Conservation (phyloP, 768 basidiomycete genomes). For the Chalciporus chontae region DNA sequence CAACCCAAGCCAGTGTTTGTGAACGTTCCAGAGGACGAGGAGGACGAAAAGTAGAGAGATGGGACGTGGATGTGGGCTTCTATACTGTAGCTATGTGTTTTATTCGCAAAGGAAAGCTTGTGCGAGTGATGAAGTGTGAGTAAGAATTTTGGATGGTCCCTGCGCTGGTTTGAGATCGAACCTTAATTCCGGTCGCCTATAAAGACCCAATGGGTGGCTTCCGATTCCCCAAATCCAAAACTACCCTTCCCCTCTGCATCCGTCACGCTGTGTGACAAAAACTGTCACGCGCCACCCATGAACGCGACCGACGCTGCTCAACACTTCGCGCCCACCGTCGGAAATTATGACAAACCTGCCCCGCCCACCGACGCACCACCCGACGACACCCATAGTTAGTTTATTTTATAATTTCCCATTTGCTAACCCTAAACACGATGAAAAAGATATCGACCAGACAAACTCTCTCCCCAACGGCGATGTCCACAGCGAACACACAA, state of each 20-base stretch:
- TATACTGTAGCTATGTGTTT: slow-evolving; percentile 7
- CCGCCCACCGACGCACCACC: slow-evolving; percentile 16
- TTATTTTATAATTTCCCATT: slow-evolving; percentile 28
- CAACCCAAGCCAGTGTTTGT: slow-evolving; percentile 88
- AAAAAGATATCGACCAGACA: slow-evolving; percentile 25
- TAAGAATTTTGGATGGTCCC: slow-evolving; percentile 52
- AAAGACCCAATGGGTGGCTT: slow-evolving; percentile 72
- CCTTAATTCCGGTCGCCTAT: slow-evolving; percentile 79
- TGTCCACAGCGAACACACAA: slow-evolving; percentile 58
- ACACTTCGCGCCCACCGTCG: slow-evolving; percentile 29
- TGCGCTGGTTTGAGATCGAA: slow-evolving; percentile 75
- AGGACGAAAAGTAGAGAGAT: slow-evolving; percentile 51
- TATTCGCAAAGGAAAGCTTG: slow-evolving; percentile 9
- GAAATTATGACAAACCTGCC: slow-evolving; percentile 28
- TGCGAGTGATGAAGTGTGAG: slow-evolving; percentile 30
- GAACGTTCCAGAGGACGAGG: slow-evolving; percentile 51
- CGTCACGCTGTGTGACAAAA: slow-evolving; percentile 62
- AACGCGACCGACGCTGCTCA: slow-evolving; percentile 41
- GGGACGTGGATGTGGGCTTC: slow-evolving; percentile 13
- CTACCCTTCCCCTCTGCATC: slow-evolving; percentile 47
- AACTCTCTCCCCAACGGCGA: slow-evolving; percentile 61
- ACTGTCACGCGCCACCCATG: slow-evolving; percentile 69
- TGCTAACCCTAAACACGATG: slow-evolving; percentile 39
- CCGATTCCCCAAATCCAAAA: slow-evolving; percentile 63
- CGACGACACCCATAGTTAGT: slow-evolving; percentile 34